Conservation (phyloP, 2,329 filamentous ascomycete genomes). For the Verticillium isaacii region DNA sequence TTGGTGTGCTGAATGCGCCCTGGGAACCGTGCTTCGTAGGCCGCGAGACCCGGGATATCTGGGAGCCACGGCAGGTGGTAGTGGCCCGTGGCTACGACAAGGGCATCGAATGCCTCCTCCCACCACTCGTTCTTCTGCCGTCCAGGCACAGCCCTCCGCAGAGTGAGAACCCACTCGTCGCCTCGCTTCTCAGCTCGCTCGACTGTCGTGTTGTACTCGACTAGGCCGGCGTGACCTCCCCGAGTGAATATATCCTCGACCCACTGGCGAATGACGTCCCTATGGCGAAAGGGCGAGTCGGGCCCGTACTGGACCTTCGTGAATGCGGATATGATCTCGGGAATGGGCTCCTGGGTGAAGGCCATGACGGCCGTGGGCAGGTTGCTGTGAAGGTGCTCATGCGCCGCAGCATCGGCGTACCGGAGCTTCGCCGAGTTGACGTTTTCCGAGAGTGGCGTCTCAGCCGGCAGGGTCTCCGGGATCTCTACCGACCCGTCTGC, state of each 20-base stretch:
- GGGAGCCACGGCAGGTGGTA: constrained; percentile 56
- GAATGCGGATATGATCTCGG: constrained; percentile 24
- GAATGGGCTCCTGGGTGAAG: constrained; percentile 53
- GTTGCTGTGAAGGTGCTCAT: constrained; percentile 61
- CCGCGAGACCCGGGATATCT: constrained; percentile 39
- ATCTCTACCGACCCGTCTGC: constrained; percentile 44
- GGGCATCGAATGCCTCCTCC: constrained; percentile 56
- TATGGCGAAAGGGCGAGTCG: constrained; percentile 59
- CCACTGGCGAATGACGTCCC: constrained; percentile 51
- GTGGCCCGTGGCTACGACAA: constrained; percentile 56
- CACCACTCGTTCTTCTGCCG: constrained; percentile 50
- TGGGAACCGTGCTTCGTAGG: constrained; percentile 37
- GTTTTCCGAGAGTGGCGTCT: constrained; percentile 21
- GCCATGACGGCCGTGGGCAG: constrained; percentile 55
- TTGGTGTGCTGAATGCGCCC: constrained; percentile 52
- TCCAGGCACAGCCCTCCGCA: constrained; percentile 32
- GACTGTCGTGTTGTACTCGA: constrained; percentile 56
- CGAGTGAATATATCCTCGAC: constrained; percentile 46
- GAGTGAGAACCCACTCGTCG: constrained; percentile 46
- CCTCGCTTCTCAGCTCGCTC: constrained; percentile 49
- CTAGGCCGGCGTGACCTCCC: constrained; percentile 45
- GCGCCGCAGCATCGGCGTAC: constrained; percentile 54
- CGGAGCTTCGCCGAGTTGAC: constrained; percentile 36
- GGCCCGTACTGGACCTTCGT: constrained; percentile 40
- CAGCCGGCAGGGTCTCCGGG: constrained; percentile 41